Evolutionary conservation across 2,329 filamentous ascomycete species (phyloP).

Genomic region (Mycosphaerella arachidis): DNA sequence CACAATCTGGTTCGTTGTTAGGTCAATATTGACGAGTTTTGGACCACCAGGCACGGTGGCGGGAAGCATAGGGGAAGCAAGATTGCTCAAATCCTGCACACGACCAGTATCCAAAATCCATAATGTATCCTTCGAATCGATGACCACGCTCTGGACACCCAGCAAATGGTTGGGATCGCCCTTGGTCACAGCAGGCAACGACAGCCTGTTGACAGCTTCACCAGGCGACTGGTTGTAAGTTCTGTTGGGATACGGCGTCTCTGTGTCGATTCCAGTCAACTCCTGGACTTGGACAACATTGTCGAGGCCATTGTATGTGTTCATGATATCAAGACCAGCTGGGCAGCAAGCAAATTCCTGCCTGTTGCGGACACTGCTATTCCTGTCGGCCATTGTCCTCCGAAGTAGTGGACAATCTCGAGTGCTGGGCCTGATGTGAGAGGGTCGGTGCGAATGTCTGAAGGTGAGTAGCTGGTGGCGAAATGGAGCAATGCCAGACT

Average conservation of each 20-base stretch:
- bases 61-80: slow-evolving; percentile 36
- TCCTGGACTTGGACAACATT: slow-evolving; percentile 45
- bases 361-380: slow-evolving; percentile 47
- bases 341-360: slow-evolving; percentile 49
- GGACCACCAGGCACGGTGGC: slow-evolving; percentile 43
- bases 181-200: slow-evolving; percentile 35
- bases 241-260: slow-evolving; percentile 37
- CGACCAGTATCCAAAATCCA: slow-evolving; percentile 51
- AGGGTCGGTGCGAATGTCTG: slow-evolving; percentile 16
- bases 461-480: slow-evolving; percentile 5
- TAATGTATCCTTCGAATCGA: slow-evolving; percentile 44
- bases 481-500: slow-evolving; percentile 4
- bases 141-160: slow-evolving; percentile 47
- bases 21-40: slow-evolving; percentile 45
- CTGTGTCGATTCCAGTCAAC: slow-evolving; percentile 36
- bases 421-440: slow-evolving; percentile 9
- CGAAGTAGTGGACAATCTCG: slow-evolving; percentile 40
- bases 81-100: slow-evolving; percentile 30
- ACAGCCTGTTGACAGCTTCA: slow-evolving; percentile 46
- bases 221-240: slow-evolving; percentile 44
- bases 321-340: slow-evolving; percentile 25
- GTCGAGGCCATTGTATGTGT: slow-evolving; percentile 36
- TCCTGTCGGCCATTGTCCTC: slow-evolving; percentile 46
- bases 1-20: slow-evolving; percentile 40
- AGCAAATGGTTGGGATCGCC: slow-evolving; percentile 44